Conservation (phyloP, 768 basidiomycete genomes). For the Lepiota subincarnata region DNA sequence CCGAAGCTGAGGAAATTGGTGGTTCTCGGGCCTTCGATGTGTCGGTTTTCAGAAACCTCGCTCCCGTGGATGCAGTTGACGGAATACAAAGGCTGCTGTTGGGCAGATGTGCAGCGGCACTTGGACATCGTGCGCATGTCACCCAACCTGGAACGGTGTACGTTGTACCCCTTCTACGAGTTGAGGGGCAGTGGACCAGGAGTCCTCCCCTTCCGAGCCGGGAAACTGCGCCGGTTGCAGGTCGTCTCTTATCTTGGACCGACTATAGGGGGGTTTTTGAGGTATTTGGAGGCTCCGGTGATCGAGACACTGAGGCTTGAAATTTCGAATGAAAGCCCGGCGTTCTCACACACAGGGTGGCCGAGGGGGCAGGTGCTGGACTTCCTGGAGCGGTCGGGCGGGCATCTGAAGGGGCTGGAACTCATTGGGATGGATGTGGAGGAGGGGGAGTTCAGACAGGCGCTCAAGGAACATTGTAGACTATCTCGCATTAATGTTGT, state of each 20-base stretch:
- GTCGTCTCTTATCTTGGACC: conserved; percentile 19
- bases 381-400: conserved; percentile 20
- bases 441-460: not conserved
- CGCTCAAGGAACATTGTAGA: not conserved
- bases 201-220: conserved; percentile 12
- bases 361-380: conserved; percentile 16
- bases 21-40: conserved; percentile 7
- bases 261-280: conserved; percentile 18
- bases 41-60: not conserved
- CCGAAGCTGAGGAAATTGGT: not conserved
- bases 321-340: conserved; percentile 20
- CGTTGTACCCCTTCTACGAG: conserved; percentile 18
- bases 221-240: conserved; percentile 15
- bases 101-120: conserved; percentile 23
- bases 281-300: conserved; percentile 19
- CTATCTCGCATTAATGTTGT: not conserved
- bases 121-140: conserved; percentile 22
- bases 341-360: conserved; percentile 18
- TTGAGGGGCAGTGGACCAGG: conserved; percentile 6
- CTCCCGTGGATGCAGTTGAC: conserved; percentile 19
- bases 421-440: conserved; percentile 15
- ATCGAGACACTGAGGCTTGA: conserved; percentile 17
- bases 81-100: conserved; percentile 18
- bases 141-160: conserved; percentile 20
- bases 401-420: conserved; percentile 12